Percentiles rank a stretch among this genome's conserved stretches.
These are phyloP conservation scores for Arthrobotrys sinensis DNA, from an alignment of 2,329 filamentous ascomycete species.

Conservation along the genomic window DNA sequence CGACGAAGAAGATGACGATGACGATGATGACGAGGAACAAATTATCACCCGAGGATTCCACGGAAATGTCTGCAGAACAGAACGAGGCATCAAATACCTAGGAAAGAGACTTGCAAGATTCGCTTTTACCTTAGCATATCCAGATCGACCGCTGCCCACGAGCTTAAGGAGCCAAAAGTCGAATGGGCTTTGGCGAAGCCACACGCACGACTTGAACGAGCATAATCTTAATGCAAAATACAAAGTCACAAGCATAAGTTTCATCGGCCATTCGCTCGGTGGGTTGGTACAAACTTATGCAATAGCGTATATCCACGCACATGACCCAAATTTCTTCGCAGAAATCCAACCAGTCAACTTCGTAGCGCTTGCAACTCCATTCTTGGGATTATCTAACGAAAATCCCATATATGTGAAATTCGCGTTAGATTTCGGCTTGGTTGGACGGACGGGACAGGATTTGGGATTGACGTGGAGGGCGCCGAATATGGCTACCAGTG, in stretches of 20 bases:
- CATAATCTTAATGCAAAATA: slow-evolving; percentile 71
- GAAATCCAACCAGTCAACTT: slow-evolving; percentile 91
- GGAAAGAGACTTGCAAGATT: slow-evolving; percentile 95
- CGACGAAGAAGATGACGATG: slow-evolving; percentile 59
- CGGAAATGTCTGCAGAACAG: slow-evolving; percentile 90
- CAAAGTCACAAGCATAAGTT: slow-evolving; percentile 93
- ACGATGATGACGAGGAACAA: slow-evolving; percentile 80
- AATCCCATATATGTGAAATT: slow-evolving; percentile 98
- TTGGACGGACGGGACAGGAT: slow-evolving; percentile 96
- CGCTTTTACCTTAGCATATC: slow-evolving; percentile 89
- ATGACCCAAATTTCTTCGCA: slow-evolving; percentile 91
- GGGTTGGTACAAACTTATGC: slow-evolving; percentile 94
- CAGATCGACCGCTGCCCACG: slow-evolving; percentile 90
- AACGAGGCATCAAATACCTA: slow-evolving; percentile 95
- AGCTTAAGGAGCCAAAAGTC: slow-evolving; percentile 70
- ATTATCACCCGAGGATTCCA: slow-evolving; percentile 91
- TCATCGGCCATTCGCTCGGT: slow-evolving; percentile 91
- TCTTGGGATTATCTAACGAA: slow-evolving; percentile 93
- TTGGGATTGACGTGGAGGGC: slow-evolving; percentile 94
- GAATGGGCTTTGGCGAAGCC: slow-evolving; percentile 69
- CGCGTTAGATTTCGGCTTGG: slow-evolving; percentile 93
- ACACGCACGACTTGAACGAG: slow-evolving; percentile 60
- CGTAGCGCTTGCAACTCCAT: slow-evolving; percentile 86
- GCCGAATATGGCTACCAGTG: slow-evolving; percentile 79
- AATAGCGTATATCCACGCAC: slow-evolving; percentile 95